A percentile compares a stretch with the other conserved stretches of the same genome.
Conservation (phyloP, 495 filamentous ascomycete genomes). For the Penicillium maclennaniae region DNA sequence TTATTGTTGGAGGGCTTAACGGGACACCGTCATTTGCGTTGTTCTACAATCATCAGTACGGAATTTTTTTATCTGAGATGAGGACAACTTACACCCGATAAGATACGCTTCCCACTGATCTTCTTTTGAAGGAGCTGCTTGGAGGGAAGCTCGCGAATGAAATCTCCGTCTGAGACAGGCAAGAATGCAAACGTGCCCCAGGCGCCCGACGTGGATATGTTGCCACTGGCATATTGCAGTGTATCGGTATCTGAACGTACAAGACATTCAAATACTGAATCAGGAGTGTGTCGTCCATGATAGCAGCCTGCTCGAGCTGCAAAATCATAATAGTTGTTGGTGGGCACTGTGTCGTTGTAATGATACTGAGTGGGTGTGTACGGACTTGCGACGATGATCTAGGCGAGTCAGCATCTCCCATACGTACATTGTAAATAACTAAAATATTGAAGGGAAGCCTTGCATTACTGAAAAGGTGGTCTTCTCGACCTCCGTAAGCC, state of each 20-base stretch:
- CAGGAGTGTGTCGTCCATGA: slow-evolving; percentile 14
- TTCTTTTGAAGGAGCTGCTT: slow-evolving; percentile 46
- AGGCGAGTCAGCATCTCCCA: background rate
- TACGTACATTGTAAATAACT: background rate
- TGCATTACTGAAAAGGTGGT: slow-evolving; percentile 22
- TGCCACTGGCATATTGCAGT: slow-evolving; percentile 54
- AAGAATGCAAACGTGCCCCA: slow-evolving; percentile 56
- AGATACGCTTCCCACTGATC: slow-evolving; percentile 50
- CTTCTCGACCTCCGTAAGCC: slow-evolving; percentile 43
- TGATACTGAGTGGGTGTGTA: slow-evolving; percentile 48
- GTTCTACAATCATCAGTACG: slow-evolving; percentile 22
- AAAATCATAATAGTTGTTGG: slow-evolving; percentile 53
- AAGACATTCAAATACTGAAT: slow-evolving; percentile 50
- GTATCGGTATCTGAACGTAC: slow-evolving; percentile 43
- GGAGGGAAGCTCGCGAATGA: slow-evolving; percentile 51
- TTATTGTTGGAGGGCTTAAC: slow-evolving; percentile 51
- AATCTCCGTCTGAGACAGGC: slow-evolving; percentile 59
- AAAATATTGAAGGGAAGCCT: background rate
- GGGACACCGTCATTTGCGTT: slow-evolving; percentile 53
- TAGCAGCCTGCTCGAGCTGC: slow-evolving; percentile 49
- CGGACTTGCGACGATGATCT: slow-evolving; percentile 51
- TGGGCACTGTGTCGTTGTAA: slow-evolving; percentile 50
- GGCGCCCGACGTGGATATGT: slow-evolving; percentile 42
- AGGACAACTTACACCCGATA: slow-evolving; percentile 40
- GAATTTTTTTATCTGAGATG: slow-evolving; percentile 1